phyloP scores from a whole-genome alignment of 768 basidiomycete species.

The Phlebiopsis flavidoalba region DNA sequence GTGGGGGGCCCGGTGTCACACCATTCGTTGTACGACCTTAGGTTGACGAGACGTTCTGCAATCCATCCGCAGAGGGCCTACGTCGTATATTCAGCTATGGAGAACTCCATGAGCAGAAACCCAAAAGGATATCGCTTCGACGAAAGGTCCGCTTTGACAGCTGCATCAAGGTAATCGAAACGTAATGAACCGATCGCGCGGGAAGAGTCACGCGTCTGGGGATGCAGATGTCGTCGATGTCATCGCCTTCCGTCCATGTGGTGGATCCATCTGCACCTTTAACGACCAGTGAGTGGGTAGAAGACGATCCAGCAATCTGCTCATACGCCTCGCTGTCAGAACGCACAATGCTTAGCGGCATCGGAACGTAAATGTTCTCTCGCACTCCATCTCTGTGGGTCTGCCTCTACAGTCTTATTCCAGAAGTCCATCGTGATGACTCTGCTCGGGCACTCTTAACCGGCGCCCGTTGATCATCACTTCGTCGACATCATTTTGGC shows the following conservation, averaged over 20 bases:
- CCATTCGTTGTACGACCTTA: background rate
- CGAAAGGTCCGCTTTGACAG: slow-evolving; percentile 59
- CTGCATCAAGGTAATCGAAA: slow-evolving; percentile 42
- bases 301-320: slow-evolving; percentile 59
- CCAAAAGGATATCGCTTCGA: slow-evolving; percentile 25
- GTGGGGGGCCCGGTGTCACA: background rate
- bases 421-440: slow-evolving; percentile 94
- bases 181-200: slow-evolving; percentile 6
- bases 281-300: slow-evolving; percentile 71
- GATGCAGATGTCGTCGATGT: slow-evolving; percentile 37
- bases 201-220: slow-evolving; percentile 8
- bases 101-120: background rate
- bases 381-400: slow-evolving; percentile 36
- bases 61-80: slow-evolving; percentile 1
- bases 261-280: slow-evolving; percentile 46
- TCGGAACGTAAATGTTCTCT: background rate
- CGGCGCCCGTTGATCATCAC: slow-evolving; percentile 83
- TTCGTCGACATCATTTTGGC: slow-evolving; percentile 66
- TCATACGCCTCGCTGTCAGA: slow-evolving; percentile 23
- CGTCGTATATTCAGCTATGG: background rate
- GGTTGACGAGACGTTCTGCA: background rate
- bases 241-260: slow-evolving; percentile 67
- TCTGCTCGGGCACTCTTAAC: slow-evolving; percentile 89
- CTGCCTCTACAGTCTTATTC: slow-evolving; percentile 63
- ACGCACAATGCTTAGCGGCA: background rate